phyloP scores from a whole-genome alignment of 352 stramenopile genomes.

The Pythium periplocum region DNA sequence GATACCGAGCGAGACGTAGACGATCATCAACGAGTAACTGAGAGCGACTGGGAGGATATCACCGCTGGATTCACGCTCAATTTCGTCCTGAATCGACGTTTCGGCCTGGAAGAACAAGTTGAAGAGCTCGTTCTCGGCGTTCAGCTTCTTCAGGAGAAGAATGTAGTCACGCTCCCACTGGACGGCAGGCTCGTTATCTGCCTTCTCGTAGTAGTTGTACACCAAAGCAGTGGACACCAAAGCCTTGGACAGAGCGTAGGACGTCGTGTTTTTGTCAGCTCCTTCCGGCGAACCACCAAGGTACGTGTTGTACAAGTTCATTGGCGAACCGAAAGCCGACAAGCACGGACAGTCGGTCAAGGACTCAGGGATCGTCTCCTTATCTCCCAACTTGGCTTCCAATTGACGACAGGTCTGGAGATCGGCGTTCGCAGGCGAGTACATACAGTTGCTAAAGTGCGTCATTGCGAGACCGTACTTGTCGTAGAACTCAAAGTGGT shows the following conservation, averaged over 20 bases:
- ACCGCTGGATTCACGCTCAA: conserved; percentile 39
- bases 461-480: conserved; percentile 29
- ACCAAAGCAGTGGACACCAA: conserved; percentile 40
- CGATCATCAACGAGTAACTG: conserved; percentile 61
- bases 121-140: conserved; percentile 40
- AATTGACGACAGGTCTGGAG: conserved; percentile 38
- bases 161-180: conserved; percentile 69
- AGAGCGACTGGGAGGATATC: conserved; percentile 38
- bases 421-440: conserved; percentile 38
- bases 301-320: conserved; percentile 52
- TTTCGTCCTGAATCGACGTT: conserved; percentile 53
- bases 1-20: conserved; percentile 67
- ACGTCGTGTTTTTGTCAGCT: conserved; percentile 20
- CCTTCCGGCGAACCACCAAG: conserved; percentile 34
- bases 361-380: conserved; percentile 30
- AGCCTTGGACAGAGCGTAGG: conserved; percentile 36
- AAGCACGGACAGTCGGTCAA: conserved; percentile 69
- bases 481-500: conserved; percentile 55
- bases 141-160: conserved; percentile 47
- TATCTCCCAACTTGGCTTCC: conserved; percentile 17
- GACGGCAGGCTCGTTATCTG: conserved; percentile 37
- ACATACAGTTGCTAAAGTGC: conserved; percentile 41
- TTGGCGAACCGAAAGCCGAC: conserved; percentile 48
- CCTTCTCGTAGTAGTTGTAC: conserved; percentile 42
- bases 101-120: conserved; percentile 64